Evolutionary conservation across 768 basidiomycete genomes (phyloP), one percentile per base, ranked within the genome.

Genomic region (Coprinopsis cinerea): DNA sequence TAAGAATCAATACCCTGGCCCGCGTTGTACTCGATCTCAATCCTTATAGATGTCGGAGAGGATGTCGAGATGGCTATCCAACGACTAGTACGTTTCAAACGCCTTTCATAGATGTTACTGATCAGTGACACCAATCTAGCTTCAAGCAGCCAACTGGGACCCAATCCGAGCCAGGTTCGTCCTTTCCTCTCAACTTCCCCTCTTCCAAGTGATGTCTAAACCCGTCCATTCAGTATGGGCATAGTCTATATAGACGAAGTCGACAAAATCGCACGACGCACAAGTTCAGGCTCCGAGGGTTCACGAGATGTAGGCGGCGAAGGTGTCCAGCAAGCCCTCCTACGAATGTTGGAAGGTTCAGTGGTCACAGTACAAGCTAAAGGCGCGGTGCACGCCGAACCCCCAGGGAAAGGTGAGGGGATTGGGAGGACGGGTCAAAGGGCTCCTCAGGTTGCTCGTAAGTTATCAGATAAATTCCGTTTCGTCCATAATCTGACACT

Each of bases 181-280:
- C 23, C 40, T 18, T 28, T 40, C 27, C 39, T 24, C 27, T 4
- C 18, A 46, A 15, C 26, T 26, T 4, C 35, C n/a, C 3, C 37
- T 6, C 47, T 39, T 41, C 30, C 17, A 28, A 45, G 24, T 55
- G 20, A 37, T 41, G 42, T n/a, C 51, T 32, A 32, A 15, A 7
- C 7, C 42, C 5, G 5, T 5, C 7, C 10, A 26, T 37, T 42
- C 56, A 94, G 91, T 61, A 83, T 83, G 63, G 94, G 94, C 4
- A 96, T 98, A 53, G 85, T 97, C 26, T 95, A 95, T 61, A 93
- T 98, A 41, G 95, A 98, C 59, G 95, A 98, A 69, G 73, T 93
- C 1, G 95, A 97, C 70, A 97, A 98, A 69, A 83, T 96, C 51
- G 87, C 92, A 13, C 77, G 81, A 43, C 85, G 79, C 58, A 62